Evolutionary conservation across 495 filamentous ascomycete species (phyloP), one percentile per base, ranked within the genome.

Genomic region (Rostrohypoxylon terebratum): DNA sequence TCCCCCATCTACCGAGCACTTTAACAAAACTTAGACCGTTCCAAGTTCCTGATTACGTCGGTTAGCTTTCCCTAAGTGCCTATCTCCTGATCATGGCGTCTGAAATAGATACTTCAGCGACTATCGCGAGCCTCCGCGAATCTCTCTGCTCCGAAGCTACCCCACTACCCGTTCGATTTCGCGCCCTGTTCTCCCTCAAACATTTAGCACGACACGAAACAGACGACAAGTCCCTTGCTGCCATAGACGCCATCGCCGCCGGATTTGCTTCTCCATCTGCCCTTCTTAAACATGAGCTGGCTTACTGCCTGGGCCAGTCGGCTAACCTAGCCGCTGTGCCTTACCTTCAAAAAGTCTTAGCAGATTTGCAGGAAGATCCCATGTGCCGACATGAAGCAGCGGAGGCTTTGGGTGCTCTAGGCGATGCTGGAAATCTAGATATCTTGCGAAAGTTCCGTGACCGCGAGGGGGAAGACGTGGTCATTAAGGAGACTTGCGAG

Each of bases 371-470:
- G 20, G 93, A 98, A 81, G 95, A 97, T 84, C 80, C 90, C 45
- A 99, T 99, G 94, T 96, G 93, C 77, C 87, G 96, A 73, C 96
- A 99, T 73, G 96, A 99, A 83, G 95, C 96, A 4, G 96, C 94
- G 2, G 96, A 99, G 85, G 96, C 95, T 18, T 85, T 99, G 21
- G 96, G 94, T 4, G 96, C 96, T 23, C 84, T 99, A 55, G 93
- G 92, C 0, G 89, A 96, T 63, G 78, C 80, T 10, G 85, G 82
- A 2, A 94, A 92, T 69, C 77, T 98, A 77, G 88, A 86, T 0
- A 78, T 97, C 11, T 80, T 99, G 59, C 89, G 86, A 77, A 75
- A 84, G 57, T 86, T 94, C 74, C 85, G 92, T 48, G 90, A 96
- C 77, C 87, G 93, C 45, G 77, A 82, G 57, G 86, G 85, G 2